Conservation (phyloP, 352 stramenopile genomes). For the Globisporangium cederbergense region DNA sequence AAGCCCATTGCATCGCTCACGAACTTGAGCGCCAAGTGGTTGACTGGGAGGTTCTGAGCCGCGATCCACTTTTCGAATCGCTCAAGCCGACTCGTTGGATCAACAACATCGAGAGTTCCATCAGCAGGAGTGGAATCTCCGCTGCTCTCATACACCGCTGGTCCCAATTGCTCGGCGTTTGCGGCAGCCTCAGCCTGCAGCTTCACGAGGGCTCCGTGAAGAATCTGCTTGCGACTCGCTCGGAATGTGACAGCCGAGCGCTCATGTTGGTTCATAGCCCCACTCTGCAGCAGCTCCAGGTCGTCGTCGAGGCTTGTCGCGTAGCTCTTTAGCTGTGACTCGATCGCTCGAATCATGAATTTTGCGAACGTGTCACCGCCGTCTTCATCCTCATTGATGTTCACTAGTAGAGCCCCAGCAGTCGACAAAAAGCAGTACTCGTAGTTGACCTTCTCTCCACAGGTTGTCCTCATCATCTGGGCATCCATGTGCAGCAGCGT, state of each 20-base stretch:
- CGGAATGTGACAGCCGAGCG: constrained; percentile 42
- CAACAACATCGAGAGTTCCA: not conserved
- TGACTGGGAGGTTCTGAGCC: constrained; percentile 30
- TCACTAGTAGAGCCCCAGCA: not conserved
- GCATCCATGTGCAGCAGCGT: constrained; percentile 22
- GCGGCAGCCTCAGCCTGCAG: constrained; percentile 14
- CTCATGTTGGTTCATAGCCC: not conserved
- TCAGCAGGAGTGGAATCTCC: not conserved
- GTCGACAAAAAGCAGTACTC: constrained; percentile 32
- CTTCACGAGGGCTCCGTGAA: constrained; percentile 22
- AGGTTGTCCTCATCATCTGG: constrained; percentile 18
- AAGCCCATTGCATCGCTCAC: constrained; percentile 51
- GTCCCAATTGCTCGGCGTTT: not conserved
- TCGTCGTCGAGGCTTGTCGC: constrained; percentile 42
- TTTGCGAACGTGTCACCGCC: constrained; percentile 10
- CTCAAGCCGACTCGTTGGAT: constrained; percentile 12
- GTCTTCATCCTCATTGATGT: not conserved
- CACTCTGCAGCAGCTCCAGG: constrained; percentile 1
- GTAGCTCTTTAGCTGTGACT: constrained; percentile 27
- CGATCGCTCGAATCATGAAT: constrained; percentile 15
- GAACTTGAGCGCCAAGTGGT: constrained; percentile 58
- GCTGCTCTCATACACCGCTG: not conserved
- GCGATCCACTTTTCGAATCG: constrained; percentile 52
- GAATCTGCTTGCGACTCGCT: constrained; percentile 47
- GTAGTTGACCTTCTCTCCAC: constrained; percentile 22